These are phyloP conservation scores for Climacium dendroides DNA, from an alignment of 225 moss, liverwort and hornwort species.

Conservation along the genomic window DNA sequence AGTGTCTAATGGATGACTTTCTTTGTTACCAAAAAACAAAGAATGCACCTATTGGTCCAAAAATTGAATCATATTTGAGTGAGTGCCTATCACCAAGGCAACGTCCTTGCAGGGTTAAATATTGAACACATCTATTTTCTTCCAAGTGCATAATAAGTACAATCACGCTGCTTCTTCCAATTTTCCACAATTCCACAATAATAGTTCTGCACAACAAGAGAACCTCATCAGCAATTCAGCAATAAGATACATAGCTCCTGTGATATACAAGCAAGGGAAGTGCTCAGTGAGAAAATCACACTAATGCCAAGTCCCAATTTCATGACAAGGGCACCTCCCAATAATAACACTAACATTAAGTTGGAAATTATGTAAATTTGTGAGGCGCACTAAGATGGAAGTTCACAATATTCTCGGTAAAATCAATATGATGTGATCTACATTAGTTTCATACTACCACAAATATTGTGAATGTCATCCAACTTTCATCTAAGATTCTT, in stretches of 20 bases:
- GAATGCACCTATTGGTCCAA: not conserved
- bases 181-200: not conserved
- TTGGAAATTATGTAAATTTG: not conserved
- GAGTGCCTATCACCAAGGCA: not conserved
- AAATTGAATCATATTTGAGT: not conserved
- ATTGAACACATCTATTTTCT: not conserved
- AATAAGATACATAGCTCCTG: not conserved
- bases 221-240: not conserved
- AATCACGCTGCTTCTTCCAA: not conserved
- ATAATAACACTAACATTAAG: not conserved
- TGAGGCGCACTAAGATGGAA: not conserved
- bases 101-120: not conserved
- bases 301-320: not conserved
- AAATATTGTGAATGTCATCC: not conserved
- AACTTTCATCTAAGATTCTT: not conserved
- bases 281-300: not conserved
- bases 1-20: not conserved
- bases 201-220: not conserved
- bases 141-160: not conserved
- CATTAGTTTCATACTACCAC: not conserved
- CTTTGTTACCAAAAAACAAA: not conserved
- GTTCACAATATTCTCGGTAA: not conserved
- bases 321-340: not conserved
- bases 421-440: not conserved
- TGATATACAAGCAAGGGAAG: not conserved